Conservation (phyloP, 139 green algal species). For the Micromonas commoda region DNA sequence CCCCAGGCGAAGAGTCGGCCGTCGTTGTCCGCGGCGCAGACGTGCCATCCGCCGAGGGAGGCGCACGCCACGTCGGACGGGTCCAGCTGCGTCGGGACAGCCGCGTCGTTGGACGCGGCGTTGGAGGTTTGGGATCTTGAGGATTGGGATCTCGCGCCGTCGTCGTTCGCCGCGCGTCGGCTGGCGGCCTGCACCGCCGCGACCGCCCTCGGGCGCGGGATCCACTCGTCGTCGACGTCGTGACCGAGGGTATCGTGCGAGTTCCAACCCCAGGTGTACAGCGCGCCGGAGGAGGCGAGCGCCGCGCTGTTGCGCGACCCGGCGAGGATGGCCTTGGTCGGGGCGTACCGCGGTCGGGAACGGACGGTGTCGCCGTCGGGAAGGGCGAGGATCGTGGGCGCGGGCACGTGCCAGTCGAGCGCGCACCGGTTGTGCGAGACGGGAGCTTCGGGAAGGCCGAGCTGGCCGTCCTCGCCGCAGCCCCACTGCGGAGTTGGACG, state of each 20-base stretch:
- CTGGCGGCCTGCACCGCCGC: background rate
- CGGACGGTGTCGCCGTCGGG: slow-evolving; percentile 4
- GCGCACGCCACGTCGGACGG: background rate
- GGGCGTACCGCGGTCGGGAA: background rate
- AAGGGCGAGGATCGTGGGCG: background rate
- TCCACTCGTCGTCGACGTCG: background rate
- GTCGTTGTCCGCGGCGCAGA: background rate
- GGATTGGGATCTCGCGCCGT: too few relatives aligned
- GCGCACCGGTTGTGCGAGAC: background rate
- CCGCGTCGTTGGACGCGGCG: background rate
- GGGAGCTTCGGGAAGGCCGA: background rate
- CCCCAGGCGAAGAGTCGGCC: slow-evolving; percentile 22
- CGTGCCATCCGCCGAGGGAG: slow-evolving; percentile 24
- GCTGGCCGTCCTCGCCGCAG: slow-evolving; percentile 32
- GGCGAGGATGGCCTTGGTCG: slow-evolving; percentile 22
- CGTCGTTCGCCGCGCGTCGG: too few relatives aligned
- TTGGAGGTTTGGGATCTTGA: too few relatives aligned
- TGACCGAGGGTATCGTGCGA: background rate
- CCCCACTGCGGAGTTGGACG: slow-evolving; percentile 17
- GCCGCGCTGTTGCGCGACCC: slow-evolving; percentile 43
- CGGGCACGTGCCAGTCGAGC: background rate
- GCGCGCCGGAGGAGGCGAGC: slow-evolving; percentile 29
- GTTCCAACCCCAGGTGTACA: slow-evolving; percentile 48
- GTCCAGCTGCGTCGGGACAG: background rate
- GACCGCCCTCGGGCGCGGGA: background rate